Evolutionary conservation across 441 rosid genomes (phyloP), one percentile per base, ranked within the genome.

Genomic region (Erodium trifolium): DNA sequence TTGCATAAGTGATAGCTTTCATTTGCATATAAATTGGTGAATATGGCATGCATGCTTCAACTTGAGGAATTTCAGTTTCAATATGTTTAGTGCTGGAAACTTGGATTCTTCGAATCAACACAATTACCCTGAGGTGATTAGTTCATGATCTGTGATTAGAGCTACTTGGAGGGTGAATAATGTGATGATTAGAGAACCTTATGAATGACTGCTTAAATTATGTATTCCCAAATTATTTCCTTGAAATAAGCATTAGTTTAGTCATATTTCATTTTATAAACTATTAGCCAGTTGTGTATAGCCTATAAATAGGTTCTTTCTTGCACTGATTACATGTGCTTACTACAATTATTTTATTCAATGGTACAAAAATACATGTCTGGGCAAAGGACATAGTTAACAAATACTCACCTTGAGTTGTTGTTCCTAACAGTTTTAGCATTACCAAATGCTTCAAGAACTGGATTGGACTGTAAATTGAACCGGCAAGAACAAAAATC

Each of bases 401-500:
- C 60, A 69, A 35, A 67, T 2, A 74, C 77, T 73, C 74, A 89
- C 99, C 99, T 92, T 71, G 99, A 96, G 79, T 96, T 96, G 82
- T 96, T 96, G 79, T 96, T 96, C 81, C 97, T 85, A 66, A 96
- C 92, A 69, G 99, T 96, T 80, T 96, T 96, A 8, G 99, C 99
- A 75, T 96, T 96, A 45, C 99, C 99, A 84, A 96, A 96, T 76
- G 99, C 97, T 88, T 96, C 99, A 82, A 93, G 98, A 82, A 96
- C 99, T 66, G 98, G 98, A 85, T 96, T 96, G 69, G 99, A 92
- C 99, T 96, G 89, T 79, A 59, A 79, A 62, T 62, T 59, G 11
- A 62, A 62, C 53, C 53, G 16, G 13, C 53, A 47, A 47, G 16
- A 47, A 47, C 45, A 47, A 47, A 47, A 47, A 3, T 47, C 16